These are phyloP conservation scores for Taphrina sp. DNA, from an alignment of 1,139 yeast genomes.

Conservation along the genomic window DNA sequence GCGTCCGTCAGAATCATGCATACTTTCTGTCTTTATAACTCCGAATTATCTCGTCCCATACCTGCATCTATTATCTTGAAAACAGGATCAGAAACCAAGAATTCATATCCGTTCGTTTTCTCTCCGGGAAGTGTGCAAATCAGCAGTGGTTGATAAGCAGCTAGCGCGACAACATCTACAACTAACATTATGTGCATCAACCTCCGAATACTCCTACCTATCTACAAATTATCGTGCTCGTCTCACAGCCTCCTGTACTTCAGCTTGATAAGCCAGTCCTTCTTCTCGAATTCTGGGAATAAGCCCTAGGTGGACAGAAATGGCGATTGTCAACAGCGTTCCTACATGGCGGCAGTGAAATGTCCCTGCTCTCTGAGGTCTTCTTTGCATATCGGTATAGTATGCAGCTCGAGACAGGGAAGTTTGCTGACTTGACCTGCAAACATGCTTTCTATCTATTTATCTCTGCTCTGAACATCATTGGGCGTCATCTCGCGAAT, in stretches of 20 bases:
- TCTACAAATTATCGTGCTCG: slow-evolving; percentile 39
- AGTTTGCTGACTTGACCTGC: slow-evolving; percentile 42
- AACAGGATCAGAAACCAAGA: too few relatives aligned
- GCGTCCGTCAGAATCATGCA: too few relatives aligned
- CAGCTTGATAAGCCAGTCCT: slow-evolving; percentile 37
- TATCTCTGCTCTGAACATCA: slow-evolving; percentile 41
- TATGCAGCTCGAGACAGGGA: slow-evolving; percentile 42
- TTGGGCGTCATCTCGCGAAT: slow-evolving; percentile 42
- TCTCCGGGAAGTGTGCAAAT: too few relatives aligned
- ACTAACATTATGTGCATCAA: slow-evolving; percentile 24
- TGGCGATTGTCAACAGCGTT: slow-evolving; percentile 46
- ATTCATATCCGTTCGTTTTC: too few relatives aligned
- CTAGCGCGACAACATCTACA: slow-evolving; percentile 26
- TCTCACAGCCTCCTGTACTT: slow-evolving; percentile 39
- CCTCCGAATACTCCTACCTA: slow-evolving; percentile 43
- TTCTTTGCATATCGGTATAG: slow-evolving; percentile 43
- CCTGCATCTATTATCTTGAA: too few relatives aligned
- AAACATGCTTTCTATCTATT: slow-evolving; percentile 43
- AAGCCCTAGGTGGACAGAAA: slow-evolving; percentile 40
- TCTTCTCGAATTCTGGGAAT: slow-evolving; percentile 42
- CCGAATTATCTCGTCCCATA: too few relatives aligned
- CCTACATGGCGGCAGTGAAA: slow-evolving; percentile 40
- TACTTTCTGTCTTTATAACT: too few relatives aligned
- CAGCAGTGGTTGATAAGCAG: slow-evolving; percentile 9
- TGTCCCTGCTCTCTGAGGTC: slow-evolving; percentile 40